phyloP scores from a whole-genome alignment of 257 asterid species.

The Ocimum tenuiflorum region DNA sequence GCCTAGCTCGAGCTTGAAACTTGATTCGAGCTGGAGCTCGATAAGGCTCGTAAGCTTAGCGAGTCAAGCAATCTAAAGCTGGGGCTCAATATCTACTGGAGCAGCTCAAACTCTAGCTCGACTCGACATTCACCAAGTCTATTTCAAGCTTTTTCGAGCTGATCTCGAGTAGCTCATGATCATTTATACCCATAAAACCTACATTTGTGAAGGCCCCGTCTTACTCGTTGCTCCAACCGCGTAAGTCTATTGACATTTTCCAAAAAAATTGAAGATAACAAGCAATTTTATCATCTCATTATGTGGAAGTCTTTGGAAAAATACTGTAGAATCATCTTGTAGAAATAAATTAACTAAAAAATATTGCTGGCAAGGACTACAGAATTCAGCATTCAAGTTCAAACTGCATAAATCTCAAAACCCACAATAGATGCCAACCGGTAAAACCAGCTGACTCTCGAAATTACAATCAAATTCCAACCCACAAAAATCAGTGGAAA shows the following conservation, averaged over 20 bases:
- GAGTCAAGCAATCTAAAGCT: too few species aligned
- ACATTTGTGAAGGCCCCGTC: too few species aligned
- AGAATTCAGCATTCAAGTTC: not conserved
- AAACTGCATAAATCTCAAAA: slow-evolving; percentile 3
- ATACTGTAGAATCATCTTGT: not conserved
- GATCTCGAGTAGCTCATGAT: too few species aligned
- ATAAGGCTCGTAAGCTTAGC: too few species aligned
- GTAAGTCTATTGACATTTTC: not conserved
- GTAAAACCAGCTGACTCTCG: not conserved
- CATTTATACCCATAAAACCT: too few species aligned
- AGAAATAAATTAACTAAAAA: not conserved
- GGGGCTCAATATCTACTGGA: too few species aligned
- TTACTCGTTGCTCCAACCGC: not conserved
- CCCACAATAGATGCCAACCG: not conserved
- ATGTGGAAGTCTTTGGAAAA: not conserved
- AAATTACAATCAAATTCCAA: not conserved
- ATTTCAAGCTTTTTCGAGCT: too few species aligned
- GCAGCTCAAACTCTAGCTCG: too few species aligned
- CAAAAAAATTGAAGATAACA: not conserved
- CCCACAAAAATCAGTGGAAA: not conserved
- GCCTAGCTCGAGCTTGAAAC: too few species aligned
- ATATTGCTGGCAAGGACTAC: not conserved
- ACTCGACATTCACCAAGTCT: too few species aligned
- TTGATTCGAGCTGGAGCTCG: too few species aligned
- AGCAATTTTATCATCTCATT: not conserved